These are phyloP conservation scores for Grosmannia clavigera DNA, from an alignment of 2,329 filamentous ascomycete species.

Conservation along the genomic window DNA sequence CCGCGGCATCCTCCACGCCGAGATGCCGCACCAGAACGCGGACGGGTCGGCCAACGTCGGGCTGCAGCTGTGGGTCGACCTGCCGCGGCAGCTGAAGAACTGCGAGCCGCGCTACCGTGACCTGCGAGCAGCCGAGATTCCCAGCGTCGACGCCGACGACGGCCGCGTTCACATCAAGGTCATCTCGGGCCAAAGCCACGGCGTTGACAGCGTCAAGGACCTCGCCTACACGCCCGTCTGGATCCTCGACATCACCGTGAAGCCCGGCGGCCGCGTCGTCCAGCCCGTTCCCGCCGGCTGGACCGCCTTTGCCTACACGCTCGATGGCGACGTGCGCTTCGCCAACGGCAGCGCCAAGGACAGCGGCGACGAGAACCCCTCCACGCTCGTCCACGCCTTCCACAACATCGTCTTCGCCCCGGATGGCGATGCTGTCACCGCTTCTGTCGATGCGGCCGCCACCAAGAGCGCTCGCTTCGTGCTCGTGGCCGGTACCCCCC, in stretches of 20 bases:
- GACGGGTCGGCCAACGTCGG: constrained; percentile 72
- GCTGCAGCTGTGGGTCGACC: constrained; percentile 90
- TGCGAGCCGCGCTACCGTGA: constrained; percentile 92
- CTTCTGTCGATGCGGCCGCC: constrained; percentile 54
- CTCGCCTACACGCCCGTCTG: constrained; percentile 92
- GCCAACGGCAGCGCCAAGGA: constrained; percentile 33
- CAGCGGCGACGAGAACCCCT: constrained; percentile 22
- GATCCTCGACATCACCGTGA: constrained; percentile 73
- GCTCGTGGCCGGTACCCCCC: constrained; percentile 64
- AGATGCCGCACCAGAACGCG: constrained; percentile 75
- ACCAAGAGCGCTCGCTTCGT: constrained; percentile 48
- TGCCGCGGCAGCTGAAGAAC: constrained; percentile 67
- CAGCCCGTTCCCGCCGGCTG: constrained; percentile 69
- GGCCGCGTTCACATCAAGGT: constrained; percentile 74
- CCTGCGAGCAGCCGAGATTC: constrained; percentile 67
- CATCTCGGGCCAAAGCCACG: constrained; percentile 75
- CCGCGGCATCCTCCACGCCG: constrained; percentile 81
- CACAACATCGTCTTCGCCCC: constrained; percentile 85
- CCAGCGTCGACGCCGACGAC: constrained; percentile 55
- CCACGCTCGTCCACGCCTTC: constrained; percentile 49
- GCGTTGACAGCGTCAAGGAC: constrained; percentile 77
- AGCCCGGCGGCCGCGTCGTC: constrained; percentile 63
- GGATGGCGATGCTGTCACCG: constrained; percentile 62
- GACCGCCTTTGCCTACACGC: constrained; percentile 81
- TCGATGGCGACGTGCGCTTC: constrained; percentile 61